Evolutionary conservation across 345 rosid species (phyloP), one percentile per base, ranked within the genome.

Genomic region (Linum usitatissimum): DNA sequence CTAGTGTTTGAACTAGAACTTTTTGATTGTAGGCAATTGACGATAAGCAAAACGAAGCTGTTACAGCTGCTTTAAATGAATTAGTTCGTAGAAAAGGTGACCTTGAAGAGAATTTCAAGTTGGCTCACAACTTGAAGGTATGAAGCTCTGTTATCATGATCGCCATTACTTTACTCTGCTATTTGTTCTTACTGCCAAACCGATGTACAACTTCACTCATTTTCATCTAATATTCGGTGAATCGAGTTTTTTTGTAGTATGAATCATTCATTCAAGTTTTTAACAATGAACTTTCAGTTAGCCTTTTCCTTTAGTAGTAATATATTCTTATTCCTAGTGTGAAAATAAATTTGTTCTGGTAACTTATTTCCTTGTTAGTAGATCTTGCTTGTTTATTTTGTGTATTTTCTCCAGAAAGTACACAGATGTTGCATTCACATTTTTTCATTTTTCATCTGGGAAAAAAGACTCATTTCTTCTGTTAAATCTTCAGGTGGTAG

Each of bases 61-160:
- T 86, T 49, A 78, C 83, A 21, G 82, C 95, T 20, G 90, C 99
- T 3, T 76, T 79, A 74, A 84, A 82, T 73, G 96, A 86, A 66
- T 66, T 90, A 71, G 83, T 77, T 68, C 81, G 60, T 57, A 73
- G 99, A 71, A 90, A 90, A 86, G 88, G 85, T 42, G 88, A 83
- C 70, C 86, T 93, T 62, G 99, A 93, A 70, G 80, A 75, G 69
- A 87, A 87, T 66, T 78, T 86, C 66, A 90, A 86, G 75, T 66
- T 90, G 74, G 75, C 79, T 1, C 84, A 90, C 77, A 94, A 93
- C 54, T 76, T 93, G 69, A 93, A 93, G 97, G 99, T 90, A 64
- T 63, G 48, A n/a, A 55, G 3, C 62, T 23, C 58, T 17, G 57
- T 58, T 45, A 3, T 45, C 51, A 45, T 45, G 17, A 45, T 45